These are phyloP conservation scores for Podaxis pistillaris DNA, from an alignment of 768 basidiomycete genomes.

Conservation along the genomic window DNA sequence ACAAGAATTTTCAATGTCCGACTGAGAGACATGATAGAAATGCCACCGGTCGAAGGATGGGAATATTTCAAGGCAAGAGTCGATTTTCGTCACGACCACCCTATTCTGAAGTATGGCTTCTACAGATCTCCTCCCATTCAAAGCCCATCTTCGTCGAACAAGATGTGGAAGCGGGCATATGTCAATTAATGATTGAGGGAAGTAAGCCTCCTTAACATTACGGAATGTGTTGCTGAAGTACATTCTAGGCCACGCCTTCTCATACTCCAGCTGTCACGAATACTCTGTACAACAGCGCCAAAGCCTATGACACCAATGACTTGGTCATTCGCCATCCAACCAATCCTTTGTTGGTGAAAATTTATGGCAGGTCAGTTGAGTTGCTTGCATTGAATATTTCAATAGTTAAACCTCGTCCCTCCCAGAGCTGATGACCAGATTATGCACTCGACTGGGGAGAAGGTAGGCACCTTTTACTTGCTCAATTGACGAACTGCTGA, in stretches of 20 bases:
- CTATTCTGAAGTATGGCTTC: not conserved
- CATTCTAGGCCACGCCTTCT: constrained; percentile 10
- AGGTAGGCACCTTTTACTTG: constrained; percentile 24
- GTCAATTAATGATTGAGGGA: constrained; percentile 11
- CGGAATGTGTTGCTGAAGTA: not conserved
- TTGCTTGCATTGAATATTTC: constrained; percentile 31
- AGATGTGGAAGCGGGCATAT: not conserved
- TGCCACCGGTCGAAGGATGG: constrained; percentile 16
- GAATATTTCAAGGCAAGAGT: constrained; percentile 16
- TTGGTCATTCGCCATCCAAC: constrained; percentile 40
- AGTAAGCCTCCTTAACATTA: not conserved
- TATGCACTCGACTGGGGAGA: constrained; percentile 41
- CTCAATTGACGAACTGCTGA: not conserved
- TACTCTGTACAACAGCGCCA: constrained; percentile 26
- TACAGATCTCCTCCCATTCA: constrained; percentile 9
- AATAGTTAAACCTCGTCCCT: constrained; percentile 21
- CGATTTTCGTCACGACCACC: not conserved
- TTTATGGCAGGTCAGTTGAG: constrained; percentile 32
- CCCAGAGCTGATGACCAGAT: constrained; percentile 39
- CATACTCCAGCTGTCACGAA: constrained; percentile 31
- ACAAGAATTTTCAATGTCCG: not conserved
- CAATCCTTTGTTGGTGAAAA: constrained; percentile 31
- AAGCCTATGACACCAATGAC: constrained; percentile 38
- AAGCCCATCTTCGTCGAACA: constrained; percentile 9
- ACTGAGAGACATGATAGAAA: constrained; percentile 3